Conservation (phyloP, 2,329 filamentous ascomycete genomes). For the Shiraia sp. region DNA sequence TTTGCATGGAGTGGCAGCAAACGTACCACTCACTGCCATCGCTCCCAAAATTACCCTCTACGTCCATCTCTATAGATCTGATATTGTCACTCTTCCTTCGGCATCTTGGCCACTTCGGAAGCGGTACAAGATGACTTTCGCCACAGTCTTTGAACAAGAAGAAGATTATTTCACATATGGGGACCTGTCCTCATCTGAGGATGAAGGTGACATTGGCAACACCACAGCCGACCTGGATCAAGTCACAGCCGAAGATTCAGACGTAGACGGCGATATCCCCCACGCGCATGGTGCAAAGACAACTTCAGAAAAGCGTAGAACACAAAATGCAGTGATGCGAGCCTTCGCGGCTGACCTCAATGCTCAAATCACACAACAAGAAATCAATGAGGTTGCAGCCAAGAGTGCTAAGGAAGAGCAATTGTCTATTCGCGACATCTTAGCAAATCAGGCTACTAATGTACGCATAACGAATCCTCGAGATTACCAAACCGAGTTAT, state of each 20-base stretch:
- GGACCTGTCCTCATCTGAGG: slow-evolving; percentile 7
- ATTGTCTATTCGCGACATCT: slow-evolving; percentile 57
- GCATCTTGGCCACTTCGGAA: neutral
- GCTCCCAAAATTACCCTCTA: no score
- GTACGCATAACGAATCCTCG: slow-evolving; percentile 75
- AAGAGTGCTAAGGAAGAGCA: slow-evolving; percentile 49
- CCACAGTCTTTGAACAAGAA: slow-evolving; percentile 20
- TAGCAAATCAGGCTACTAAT: slow-evolving; percentile 56
- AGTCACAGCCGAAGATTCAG: neutral
- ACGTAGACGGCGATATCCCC: slow-evolving; percentile 24
- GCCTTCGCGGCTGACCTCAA: slow-evolving; percentile 49
- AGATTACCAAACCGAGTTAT: slow-evolving; percentile 91
- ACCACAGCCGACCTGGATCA: neutral
- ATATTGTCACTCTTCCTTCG: no score
- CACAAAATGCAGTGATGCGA: slow-evolving; percentile 49
- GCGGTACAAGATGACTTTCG: slow-evolving; percentile 19
- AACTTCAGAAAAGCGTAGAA: slow-evolving; percentile 43
- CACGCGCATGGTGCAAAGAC: slow-evolving; percentile 27
- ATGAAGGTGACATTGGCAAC: slow-evolving; percentile 1
- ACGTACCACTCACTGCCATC: neutral
- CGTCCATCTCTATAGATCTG: no score
- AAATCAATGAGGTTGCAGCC: slow-evolving; percentile 40
- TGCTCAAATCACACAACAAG: slow-evolving; percentile 47
- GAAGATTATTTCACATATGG: slow-evolving; percentile 17
- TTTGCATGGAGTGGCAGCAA: neutral